Evolutionary conservation across 2,329 filamentous ascomycete genomes (phyloP).

Genomic region (Dactylella cylindrospora): DNA sequence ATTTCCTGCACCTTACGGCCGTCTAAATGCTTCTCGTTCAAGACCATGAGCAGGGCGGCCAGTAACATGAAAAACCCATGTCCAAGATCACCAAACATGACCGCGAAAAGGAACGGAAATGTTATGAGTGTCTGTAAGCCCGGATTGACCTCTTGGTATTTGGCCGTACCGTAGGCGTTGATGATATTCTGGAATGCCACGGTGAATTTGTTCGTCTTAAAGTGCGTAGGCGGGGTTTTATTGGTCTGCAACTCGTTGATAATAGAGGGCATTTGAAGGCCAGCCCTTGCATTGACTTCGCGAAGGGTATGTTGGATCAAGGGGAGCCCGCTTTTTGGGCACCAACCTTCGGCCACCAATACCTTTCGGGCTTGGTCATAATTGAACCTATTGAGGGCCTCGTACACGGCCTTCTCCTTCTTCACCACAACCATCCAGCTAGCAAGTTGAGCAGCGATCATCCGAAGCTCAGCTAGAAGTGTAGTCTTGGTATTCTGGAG

Average conservation of each 20-base stretch:
- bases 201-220: conserved; percentile 98
- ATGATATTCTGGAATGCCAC: conserved; percentile 98
- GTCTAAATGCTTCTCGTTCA: conserved; percentile 82
- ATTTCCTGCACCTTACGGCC: conserved; percentile 93
- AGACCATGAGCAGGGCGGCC: conserved; percentile 87
- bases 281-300: conserved; percentile 93
- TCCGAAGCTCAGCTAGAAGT: conserved; percentile 85
- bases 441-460: conserved; percentile 87
- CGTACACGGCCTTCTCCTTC: conserved; percentile 97
- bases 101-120: conserved; percentile 98
- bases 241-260: conserved; percentile 97
- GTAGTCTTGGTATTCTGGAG: conserved; percentile 93
- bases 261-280: conserved; percentile 94
- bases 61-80: conserved; percentile 87
- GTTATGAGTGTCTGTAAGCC: conserved; percentile 93
- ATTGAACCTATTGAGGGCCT: conserved; percentile 92
- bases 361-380: conserved; percentile 96
- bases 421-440: conserved; percentile 97
- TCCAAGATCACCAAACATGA: conserved; percentile 99
- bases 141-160: conserved; percentile 96
- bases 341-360: conserved; percentile 96
- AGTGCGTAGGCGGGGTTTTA: conserved; percentile 94
- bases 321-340: conserved; percentile 83
- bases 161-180: conserved; percentile 95
- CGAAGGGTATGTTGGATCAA: conserved; percentile 90